phyloP scores from a whole-genome alignment of 1,139 yeast species.

The Candida sp. region DNA sequence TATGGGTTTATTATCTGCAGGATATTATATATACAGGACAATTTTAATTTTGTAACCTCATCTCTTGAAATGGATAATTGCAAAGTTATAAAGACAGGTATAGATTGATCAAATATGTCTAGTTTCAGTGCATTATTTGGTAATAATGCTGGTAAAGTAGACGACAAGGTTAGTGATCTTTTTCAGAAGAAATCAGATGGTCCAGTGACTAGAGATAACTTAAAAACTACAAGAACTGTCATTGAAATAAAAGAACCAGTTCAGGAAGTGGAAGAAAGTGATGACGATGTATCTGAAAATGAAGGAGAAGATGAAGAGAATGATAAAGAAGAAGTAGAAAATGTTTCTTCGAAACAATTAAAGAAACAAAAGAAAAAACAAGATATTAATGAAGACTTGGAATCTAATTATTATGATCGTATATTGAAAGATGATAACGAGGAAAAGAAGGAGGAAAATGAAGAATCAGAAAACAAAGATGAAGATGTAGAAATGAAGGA shows the following conservation, averaged over 20 bases:
- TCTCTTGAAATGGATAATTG: not conserved
- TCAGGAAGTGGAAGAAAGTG: slow-evolving; percentile 13
- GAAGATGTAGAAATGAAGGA: slow-evolving; percentile 13
- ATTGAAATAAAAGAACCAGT: slow-evolving; percentile 12
- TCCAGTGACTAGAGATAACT: slow-evolving; percentile 31
- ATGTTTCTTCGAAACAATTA: slow-evolving; percentile 10
- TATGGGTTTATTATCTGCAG: not conserved
- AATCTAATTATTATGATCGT: slow-evolving; percentile 43
- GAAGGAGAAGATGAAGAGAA: slow-evolving; percentile 10
- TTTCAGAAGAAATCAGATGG: slow-evolving; percentile 35
- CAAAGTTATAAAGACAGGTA: no score
- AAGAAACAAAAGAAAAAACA: slow-evolving; percentile 18
- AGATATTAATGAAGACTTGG: slow-evolving; percentile 45
- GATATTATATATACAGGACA: not conserved
- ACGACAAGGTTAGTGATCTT: slow-evolving; percentile 37
- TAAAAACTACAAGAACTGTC: slow-evolving; percentile 20
- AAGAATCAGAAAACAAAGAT: slow-evolving; percentile 10
- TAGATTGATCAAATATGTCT: slow-evolving; percentile 18
- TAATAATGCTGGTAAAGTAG: slow-evolving; percentile 21
- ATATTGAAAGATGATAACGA: slow-evolving; percentile 23
- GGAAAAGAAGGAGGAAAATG: slow-evolving; percentile 14
- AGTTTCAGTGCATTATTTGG: slow-evolving; percentile 35
- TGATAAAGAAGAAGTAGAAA: slow-evolving; percentile 11
- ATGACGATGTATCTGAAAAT: slow-evolving; percentile 9
- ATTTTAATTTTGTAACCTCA: not conserved